Evolutionary conservation across 495 filamentous ascomycete genomes (phyloP).

Genomic region (Aspergillus funiculosus): DNA sequence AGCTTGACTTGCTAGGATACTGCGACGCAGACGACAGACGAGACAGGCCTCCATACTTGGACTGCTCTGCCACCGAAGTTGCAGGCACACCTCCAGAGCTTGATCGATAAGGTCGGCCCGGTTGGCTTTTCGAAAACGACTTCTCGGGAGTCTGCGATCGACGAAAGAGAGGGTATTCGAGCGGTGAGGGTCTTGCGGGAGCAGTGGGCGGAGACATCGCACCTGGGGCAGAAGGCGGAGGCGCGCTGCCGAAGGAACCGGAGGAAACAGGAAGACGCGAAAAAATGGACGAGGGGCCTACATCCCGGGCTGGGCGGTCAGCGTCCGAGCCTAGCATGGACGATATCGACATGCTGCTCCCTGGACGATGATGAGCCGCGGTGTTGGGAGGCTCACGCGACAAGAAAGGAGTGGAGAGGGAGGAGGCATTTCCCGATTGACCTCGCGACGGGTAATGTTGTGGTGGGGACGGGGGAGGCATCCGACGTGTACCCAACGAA

Average conservation of each 20-base stretch:
- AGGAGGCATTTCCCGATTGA: constrained; percentile 37
- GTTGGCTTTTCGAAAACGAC: constrained; percentile 30
- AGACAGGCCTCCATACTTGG: constrained; percentile 33
- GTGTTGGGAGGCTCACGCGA: constrained; percentile 48
- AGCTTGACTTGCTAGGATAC: constrained; percentile 37
- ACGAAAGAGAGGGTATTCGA: constrained; percentile 57
- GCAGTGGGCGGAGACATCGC: constrained; percentile 45
- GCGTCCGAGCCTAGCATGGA: constrained; percentile 69
- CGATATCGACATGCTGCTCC: constrained; percentile 93
- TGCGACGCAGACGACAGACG: constrained; percentile 29
- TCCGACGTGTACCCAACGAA: constrained; percentile 47
- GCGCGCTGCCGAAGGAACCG: constrained; percentile 29
- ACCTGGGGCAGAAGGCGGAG: constrained; percentile 29
- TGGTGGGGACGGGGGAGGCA: constrained; percentile 57
- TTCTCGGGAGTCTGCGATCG: constrained; percentile 73
- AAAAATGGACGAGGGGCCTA: constrained; percentile 48
- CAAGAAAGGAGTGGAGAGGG: constrained; percentile 41
- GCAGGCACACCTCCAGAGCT: constrained; percentile 38
- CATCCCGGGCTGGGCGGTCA: constrained; percentile 58
- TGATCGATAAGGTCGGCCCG: constrained; percentile 38
- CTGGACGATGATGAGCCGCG: constrained; percentile 48
- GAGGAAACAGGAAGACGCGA: constrained; percentile 49
- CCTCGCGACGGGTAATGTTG: constrained; percentile 45
- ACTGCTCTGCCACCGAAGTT: constrained; percentile 26
- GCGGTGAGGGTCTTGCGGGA: constrained; percentile 38